Percentiles rank a stretch among this genome's conserved stretches.
Evolutionary conservation across 805 yeast species (phyloP).

Genomic region (Lachancea lanzarotensis): DNA sequence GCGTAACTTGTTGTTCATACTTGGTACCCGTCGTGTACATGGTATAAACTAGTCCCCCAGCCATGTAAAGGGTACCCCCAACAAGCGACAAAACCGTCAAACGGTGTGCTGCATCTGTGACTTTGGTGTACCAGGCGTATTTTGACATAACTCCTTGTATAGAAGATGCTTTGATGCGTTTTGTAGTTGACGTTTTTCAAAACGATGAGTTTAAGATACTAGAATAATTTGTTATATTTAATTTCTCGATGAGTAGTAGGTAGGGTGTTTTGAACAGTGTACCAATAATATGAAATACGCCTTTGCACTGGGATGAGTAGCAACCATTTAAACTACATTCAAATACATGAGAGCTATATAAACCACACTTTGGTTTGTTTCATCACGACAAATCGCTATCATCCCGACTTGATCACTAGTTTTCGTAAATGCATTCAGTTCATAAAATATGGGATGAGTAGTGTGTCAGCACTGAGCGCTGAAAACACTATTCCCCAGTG

Average conservation of each 20-base stretch:
- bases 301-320: neutral
- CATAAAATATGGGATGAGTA: neutral
- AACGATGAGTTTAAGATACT: neutral
- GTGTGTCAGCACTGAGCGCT: no score
- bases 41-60: conserved; percentile 46
- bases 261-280: no score
- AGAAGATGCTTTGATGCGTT: neutral
- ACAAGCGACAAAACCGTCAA: conserved; percentile 59
- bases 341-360: no score
- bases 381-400: no score
- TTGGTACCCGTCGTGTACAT: conserved; percentile 47
- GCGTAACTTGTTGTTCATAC: conserved; percentile 39
- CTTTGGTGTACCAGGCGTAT: conserved; percentile 72
- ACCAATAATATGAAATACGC: neutral
- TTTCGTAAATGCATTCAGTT: no score
- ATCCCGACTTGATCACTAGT: no score
- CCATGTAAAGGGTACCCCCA: conserved; percentile 49
- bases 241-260: no score
- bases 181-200: neutral
- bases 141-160: conserved; percentile 34
- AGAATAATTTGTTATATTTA: neutral
- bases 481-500: no score
- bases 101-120: conserved; percentile 67
- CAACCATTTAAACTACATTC: no score
- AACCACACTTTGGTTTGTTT: no score